phyloP scores from a whole-genome alignment of 306 rosid genomes.

The Begonia masoniana region DNA sequence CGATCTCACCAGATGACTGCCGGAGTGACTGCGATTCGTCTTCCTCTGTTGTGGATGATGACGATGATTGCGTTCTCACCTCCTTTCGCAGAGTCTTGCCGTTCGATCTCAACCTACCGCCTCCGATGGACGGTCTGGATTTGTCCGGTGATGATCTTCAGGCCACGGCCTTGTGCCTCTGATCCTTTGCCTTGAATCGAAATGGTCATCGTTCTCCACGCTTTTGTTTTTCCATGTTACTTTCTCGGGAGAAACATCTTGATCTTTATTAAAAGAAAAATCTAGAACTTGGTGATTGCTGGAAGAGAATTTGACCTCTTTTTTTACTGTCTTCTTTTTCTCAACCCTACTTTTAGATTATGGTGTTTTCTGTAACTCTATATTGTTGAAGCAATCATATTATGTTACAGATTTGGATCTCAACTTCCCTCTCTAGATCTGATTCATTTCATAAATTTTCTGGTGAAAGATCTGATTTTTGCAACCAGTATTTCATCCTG shows the following conservation, averaged over 20 bases:
- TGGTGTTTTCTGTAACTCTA: constrained; percentile 23
- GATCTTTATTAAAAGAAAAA: constrained; percentile 10
- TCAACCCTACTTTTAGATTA: constrained; percentile 8
- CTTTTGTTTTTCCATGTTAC: constrained; percentile 12
- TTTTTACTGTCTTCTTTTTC: background rate
- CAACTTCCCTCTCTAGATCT: background rate
- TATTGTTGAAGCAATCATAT: constrained; percentile 14
- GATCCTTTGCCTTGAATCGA: constrained; percentile 2
- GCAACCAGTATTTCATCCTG: too few species aligned
- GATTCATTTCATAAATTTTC: background rate
- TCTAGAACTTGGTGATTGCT: constrained; percentile 16
- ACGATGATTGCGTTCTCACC: constrained; percentile 55
- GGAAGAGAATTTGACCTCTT: constrained; percentile 13
- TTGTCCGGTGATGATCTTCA: constrained; percentile 27
- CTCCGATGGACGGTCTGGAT: constrained; percentile 30
- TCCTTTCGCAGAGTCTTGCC: constrained; percentile 41
- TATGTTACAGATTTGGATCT: background rate
- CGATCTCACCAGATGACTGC: constrained; percentile 39
- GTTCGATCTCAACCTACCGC: constrained; percentile 73
- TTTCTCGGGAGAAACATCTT: constrained; percentile 26
- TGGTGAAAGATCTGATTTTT: too few species aligned
- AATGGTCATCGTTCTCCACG: constrained; percentile 11
- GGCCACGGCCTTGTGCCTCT: constrained; percentile 65
- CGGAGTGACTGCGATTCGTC: constrained; percentile 89
- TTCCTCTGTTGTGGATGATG: constrained; percentile 63